Conservation (phyloP, 139 green algal genomes). For the Volvox africanus region DNA sequence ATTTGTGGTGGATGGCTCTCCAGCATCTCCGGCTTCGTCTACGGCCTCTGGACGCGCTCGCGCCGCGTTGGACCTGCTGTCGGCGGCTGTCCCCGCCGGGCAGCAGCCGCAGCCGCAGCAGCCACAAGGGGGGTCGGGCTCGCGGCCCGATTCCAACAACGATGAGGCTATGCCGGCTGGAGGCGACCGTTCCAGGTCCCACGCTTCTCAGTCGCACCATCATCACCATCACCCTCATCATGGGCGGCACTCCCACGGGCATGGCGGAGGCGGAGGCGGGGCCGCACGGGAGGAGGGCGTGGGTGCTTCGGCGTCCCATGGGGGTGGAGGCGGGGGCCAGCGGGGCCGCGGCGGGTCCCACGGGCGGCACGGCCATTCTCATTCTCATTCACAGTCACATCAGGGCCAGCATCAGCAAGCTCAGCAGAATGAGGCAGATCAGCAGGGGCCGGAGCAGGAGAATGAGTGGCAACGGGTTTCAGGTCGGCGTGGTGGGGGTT, state of each 20-base stretch:
- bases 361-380: not conserved
- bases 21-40: not conserved
- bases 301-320: not conserved
- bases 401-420: not conserved
- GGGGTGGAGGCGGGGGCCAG: not conserved
- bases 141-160: not conserved
- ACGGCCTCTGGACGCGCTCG: slow-evolving; percentile 4
- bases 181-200: not conserved
- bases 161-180: not conserved
- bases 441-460: not conserved
- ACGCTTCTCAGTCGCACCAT: not conserved
- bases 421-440: not conserved
- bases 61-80: not conserved
- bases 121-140: not conserved
- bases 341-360: not conserved
- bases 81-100: not conserved
- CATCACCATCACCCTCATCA: not conserved
- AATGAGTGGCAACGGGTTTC: slow-evolving; percentile 42
- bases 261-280: not conserved
- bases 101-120: not conserved
- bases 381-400: not conserved
- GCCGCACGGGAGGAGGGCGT: not conserved
- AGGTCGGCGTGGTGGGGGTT: not conserved
- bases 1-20: not conserved
- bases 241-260: not conserved